Percentiles rank a stretch among this genome's conserved stretches.
These are phyloP conservation scores for Geosmithia putterillii DNA, from an alignment of 2,329 filamentous ascomycete genomes.

Conservation along the genomic window DNA sequence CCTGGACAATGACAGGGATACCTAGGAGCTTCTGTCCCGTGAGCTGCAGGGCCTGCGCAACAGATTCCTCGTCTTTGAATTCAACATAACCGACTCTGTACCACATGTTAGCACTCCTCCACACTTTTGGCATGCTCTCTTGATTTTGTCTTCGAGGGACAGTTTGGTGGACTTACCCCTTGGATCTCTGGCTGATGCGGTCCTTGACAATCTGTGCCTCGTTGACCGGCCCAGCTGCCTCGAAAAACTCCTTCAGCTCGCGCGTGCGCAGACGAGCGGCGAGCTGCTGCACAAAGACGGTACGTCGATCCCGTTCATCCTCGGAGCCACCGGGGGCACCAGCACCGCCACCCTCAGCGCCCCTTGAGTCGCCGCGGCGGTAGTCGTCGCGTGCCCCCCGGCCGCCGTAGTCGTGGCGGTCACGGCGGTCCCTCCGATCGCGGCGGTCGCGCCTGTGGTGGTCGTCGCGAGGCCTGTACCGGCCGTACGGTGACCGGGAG, in stretches of 20 bases:
- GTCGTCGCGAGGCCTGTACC: constrained; percentile 44
- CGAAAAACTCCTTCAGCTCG: constrained; percentile 89
- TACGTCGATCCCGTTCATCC: constrained; percentile 92
- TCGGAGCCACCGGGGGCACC: constrained; percentile 66
- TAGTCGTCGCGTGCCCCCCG: constrained; percentile 28
- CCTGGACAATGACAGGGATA: constrained; percentile 96
- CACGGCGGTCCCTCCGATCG: constrained; percentile 26
- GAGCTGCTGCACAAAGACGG: constrained; percentile 96
- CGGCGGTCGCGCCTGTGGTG: constrained; percentile 36
- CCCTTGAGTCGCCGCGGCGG: too few species aligned
- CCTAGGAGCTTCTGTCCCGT: constrained; percentile 97
- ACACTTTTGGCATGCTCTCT: not conserved
- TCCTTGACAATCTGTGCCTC: constrained; percentile 99
- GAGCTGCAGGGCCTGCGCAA: constrained; percentile 87
- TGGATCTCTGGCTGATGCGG: constrained; percentile 88
- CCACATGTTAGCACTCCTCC: constrained; percentile 20
- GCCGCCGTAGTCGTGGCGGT: constrained; percentile 30
- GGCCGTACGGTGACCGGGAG: constrained; percentile 57
- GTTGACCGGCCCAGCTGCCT: constrained; percentile 86
- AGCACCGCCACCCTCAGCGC: constrained; percentile 12
- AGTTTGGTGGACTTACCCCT: constrained; percentile 59
- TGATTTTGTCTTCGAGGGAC: not conserved
- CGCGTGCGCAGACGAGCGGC: constrained; percentile 85
- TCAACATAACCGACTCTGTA: constrained; percentile 94
- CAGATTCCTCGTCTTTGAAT: constrained; percentile 92